Base-by-base conservation (phyloP, 306 rosid genomes). In the Vigna nakashimae region DNA sequence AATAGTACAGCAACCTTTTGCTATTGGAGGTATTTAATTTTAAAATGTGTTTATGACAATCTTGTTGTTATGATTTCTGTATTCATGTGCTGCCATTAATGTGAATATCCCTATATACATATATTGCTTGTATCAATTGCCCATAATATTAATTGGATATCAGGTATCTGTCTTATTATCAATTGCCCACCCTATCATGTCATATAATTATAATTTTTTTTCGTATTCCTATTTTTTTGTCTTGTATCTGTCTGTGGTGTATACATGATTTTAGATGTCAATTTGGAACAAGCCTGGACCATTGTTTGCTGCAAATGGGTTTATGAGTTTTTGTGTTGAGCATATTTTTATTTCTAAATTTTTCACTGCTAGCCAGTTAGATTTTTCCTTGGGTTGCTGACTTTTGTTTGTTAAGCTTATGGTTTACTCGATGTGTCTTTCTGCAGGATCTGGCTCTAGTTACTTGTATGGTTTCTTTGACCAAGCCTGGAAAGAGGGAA, bases 401-500 rank as follows among this genome's bases (percentile, higher is more conserved):
- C 45, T 30, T 82, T 36, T 30, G 38, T 42, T 56, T 17, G 13
- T 50, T 57, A 63, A 65, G 50, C 65, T 42, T 76, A 22, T 49
- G 75, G 65, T 48, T 79, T 73, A 67, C 60, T 16, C 36, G 63
- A 69, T 34, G 42, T 82, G 68, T 76, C 68, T 79, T 45, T 36
- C 67, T 48, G 50, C 86, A 96, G 99, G 99, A 69, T 96, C 99
- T 82, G 99, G 99, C 63, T 96, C 98, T 76, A 96, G 98, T 86
- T 96, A 92, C 83, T 83, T 96, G 84, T 96, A 92, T 78, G 99
- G 98, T 1, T 96, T 96, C 85, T 92, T 90, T 53, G 99, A 92
- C 75, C 98, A 96, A 82, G 99, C 90, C 17, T 96, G 99, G 99
- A 96, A 71, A 87, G 98, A 96, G 56, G 99, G 96, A 83, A 92